Evolutionary conservation across 2,329 filamentous ascomycete species (phyloP).

Genomic region (Alternaria triticimaculans): DNA sequence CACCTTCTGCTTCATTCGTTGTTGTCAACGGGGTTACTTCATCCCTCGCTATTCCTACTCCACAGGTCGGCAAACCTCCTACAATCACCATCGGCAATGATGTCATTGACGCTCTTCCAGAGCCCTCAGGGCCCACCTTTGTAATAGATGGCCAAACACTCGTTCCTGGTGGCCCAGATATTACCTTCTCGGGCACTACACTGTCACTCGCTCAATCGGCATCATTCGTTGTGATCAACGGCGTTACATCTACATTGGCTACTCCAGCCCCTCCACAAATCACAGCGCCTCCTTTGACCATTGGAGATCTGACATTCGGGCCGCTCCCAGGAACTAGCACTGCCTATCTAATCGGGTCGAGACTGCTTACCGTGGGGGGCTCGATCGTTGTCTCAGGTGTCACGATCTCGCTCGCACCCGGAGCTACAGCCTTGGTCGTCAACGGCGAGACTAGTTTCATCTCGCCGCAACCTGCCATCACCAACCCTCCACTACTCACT

Average conservation of each 20-base stretch:
- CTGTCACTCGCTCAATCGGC: slow-evolving; percentile 42
- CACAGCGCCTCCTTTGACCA: slow-evolving; percentile 38
- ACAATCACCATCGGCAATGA: slow-evolving; percentile 25
- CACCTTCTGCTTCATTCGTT: slow-evolving; percentile 31
- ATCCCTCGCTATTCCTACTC: slow-evolving; percentile 34
- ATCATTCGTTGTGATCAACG: slow-evolving; percentile 43
- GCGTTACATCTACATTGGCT: slow-evolving; percentile 43
- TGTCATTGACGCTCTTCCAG: slow-evolving; percentile 18
- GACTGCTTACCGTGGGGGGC: slow-evolving; percentile 50
- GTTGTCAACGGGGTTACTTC: slow-evolving; percentile 44
- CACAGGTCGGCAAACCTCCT: slow-evolving; percentile 24
- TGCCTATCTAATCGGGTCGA: slow-evolving; percentile 46
- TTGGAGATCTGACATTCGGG: slow-evolving; percentile 36
- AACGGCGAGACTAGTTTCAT: slow-evolving; percentile 43
- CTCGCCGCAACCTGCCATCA: slow-evolving; percentile 24
- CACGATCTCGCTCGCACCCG: slow-evolving; percentile 39
- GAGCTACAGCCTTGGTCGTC: slow-evolving; percentile 38
- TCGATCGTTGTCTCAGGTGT: slow-evolving; percentile 34
- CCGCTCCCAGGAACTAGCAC: slow-evolving; percentile 41
- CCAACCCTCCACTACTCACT: slow-evolving; percentile 41
- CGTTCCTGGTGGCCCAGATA: slow-evolving; percentile 39
- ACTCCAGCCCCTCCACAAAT: slow-evolving; percentile 28
- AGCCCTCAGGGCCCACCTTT: slow-evolving; percentile 28
- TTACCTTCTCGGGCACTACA: slow-evolving; percentile 43
- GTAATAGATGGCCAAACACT: slow-evolving; percentile 49